A percentile compares a stretch with the other conserved stretches of the same genome.
phyloP scores from a whole-genome alignment of 2,329 filamentous ascomycete species.

The Tolypocladium paradoxum region DNA sequence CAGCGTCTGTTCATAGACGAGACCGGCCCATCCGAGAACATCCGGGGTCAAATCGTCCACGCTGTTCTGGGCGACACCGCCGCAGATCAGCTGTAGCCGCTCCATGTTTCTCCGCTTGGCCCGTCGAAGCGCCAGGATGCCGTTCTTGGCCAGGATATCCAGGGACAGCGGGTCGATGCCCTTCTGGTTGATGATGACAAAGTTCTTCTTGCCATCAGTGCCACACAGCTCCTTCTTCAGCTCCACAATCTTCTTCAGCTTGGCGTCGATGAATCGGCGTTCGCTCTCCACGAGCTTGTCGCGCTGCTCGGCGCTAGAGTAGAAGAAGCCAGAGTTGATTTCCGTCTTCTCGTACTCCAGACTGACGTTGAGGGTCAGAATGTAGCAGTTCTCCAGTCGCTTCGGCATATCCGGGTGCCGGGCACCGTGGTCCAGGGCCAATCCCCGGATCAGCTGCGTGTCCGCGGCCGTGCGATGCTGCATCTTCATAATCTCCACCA shows the following conservation, averaged over 20 bases:
- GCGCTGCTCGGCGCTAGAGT: slow-evolving; percentile 90
- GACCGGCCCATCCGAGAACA: slow-evolving; percentile 86
- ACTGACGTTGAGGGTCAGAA: slow-evolving; percentile 91
- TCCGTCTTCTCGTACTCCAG: slow-evolving; percentile 98
- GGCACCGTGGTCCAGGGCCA: slow-evolving; percentile 90
- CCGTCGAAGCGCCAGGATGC: slow-evolving; percentile 84
- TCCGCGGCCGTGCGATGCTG: slow-evolving; percentile 94
- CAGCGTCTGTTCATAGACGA: slow-evolving; percentile 93
- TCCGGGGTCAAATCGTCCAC: slow-evolving; percentile 86
- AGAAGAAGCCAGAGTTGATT: slow-evolving; percentile 98
- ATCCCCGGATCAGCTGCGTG: slow-evolving; percentile 86
- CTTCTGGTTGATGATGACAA: slow-evolving; percentile 98
- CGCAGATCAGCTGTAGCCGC: slow-evolving; percentile 87
- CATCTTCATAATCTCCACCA: slow-evolving; percentile 99
- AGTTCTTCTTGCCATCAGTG: slow-evolving; percentile 84
- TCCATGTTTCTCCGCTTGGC: slow-evolving; percentile 99
- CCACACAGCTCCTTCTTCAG: slow-evolving; percentile 97
- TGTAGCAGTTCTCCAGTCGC: slow-evolving; percentile 87
- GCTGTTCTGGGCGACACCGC: slow-evolving; percentile 86
- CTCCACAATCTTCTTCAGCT: slow-evolving; percentile 94
- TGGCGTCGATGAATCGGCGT: slow-evolving; percentile 88
- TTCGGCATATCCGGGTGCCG: slow-evolving; percentile 98
- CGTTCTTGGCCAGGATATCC: slow-evolving; percentile 95
- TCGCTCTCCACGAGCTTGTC: slow-evolving; percentile 98
- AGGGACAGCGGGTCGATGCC: slow-evolving; percentile 94